phyloP scores from a whole-genome alignment of 129 eudicot genomes.

The Flaveria robusta region DNA sequence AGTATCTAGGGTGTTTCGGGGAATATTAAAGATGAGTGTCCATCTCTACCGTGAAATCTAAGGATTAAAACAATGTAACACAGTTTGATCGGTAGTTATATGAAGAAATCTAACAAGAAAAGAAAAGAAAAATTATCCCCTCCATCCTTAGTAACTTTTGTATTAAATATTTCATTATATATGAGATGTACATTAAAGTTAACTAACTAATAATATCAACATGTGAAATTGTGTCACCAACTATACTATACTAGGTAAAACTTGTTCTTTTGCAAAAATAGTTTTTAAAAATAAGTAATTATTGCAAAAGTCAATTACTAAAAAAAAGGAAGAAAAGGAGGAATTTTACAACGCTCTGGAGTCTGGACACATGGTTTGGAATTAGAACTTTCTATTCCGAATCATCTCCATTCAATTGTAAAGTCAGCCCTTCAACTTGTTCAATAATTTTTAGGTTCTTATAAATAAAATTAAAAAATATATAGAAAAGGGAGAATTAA shows the following conservation, averaged over 20 bases:
- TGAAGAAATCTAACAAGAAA: too few relatives aligned
- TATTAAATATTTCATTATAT: too few relatives aligned
- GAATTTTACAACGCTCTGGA: constrained; percentile 34
- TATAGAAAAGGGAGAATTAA: not conserved
- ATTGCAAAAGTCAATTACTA: constrained; percentile 32
- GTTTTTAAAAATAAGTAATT: not conserved
- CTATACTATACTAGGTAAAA: not conserved
- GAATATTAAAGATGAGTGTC: too few relatives aligned
- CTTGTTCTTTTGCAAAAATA: not conserved
- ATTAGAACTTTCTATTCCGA: constrained; percentile 29
- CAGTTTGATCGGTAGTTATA: too few relatives aligned
- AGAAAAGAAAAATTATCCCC: too few relatives aligned
- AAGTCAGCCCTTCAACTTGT: constrained; percentile 32
- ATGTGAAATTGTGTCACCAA: not conserved
- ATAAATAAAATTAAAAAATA: not conserved
- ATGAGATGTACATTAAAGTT: not conserved
- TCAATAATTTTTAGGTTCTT: constrained; percentile 26
- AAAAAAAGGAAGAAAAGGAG: not conserved
- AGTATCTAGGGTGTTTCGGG: too few relatives aligned
- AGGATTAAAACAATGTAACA: too few relatives aligned
- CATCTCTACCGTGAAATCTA: too few relatives aligned
- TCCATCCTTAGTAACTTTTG: too few relatives aligned
- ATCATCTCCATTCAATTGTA: constrained; percentile 21
- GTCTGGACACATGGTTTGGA: constrained; percentile 45
- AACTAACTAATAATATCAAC: not conserved